Evolutionary conservation across 2,329 filamentous ascomycete genomes (phyloP), one percentile per base, ranked within the genome.

Genomic region (Aspergillus uvarum): DNA sequence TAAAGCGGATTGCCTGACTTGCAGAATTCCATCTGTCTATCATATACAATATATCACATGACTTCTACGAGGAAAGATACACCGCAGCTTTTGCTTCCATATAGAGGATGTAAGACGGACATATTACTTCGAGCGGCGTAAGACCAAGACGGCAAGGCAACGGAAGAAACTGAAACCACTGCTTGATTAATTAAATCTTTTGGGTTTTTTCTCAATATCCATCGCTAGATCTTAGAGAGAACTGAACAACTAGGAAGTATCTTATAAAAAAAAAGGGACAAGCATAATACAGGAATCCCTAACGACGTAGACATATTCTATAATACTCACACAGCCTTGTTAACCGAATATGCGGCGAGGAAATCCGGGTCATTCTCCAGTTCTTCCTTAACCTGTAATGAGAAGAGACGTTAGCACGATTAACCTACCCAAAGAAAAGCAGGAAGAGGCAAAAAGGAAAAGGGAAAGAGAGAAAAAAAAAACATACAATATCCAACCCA

Each of bases 401-500:
- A 47, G 47, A 10, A 44, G 38, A 47, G 26, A 3, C 14, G 51
- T 67, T 62, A 70, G 64, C 32, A 66, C 47, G 22, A 38, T 29
- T 22, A 38, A 48, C n/a, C 5, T 38, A 1, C 21, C 26, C 19
- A 47, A 51, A 63, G 26, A n/a, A 44, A 24, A 54, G 48, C 26
- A 48, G 59, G 32, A 31, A 52, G 32, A 51, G 26, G 5, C 51
- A 22, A 7, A 35, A 49, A 51, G 14, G 6, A 21, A 51, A 16
- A 51, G 8, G 22, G 22, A 22, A 22, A 22, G 22, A 22, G 22
- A 22, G 4, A 49, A 22, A 22, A 49, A 35, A 47, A 32, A 14
- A 42, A 83, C 92, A 83, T 81, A 97, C 94, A 78, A 99, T 99
- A 76, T 99, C 95, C 68, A 99, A 79, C 1, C 95, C 95, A 60